Evolutionary conservation across 1,284 basidiomycete species (phyloP).

Genomic region (Ceratorhiza oryzae-sativae): DNA sequence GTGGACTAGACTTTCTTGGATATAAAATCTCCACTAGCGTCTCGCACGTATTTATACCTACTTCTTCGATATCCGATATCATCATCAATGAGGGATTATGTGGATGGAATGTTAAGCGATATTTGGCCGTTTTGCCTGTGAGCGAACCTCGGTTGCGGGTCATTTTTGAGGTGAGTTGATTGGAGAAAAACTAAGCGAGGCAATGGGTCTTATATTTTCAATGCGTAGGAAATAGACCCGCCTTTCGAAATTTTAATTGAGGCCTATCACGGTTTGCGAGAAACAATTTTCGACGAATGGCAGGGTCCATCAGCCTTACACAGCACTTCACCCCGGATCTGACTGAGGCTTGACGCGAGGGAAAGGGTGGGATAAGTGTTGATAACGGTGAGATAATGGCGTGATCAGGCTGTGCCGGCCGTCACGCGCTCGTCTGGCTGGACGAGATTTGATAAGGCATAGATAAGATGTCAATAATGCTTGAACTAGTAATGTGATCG

Average conservation of each 20-base stretch:
- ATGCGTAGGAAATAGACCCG: conserved; percentile 70
- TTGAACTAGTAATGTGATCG: too few relatives aligned
- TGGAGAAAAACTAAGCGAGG: too few relatives aligned
- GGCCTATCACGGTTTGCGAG: conserved; percentile 56
- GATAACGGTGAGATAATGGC: too few relatives aligned
- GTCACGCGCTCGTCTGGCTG: too few relatives aligned
- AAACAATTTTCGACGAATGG: conserved; percentile 39
- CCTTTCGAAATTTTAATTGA: conserved; percentile 65
- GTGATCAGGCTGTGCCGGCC: too few relatives aligned
- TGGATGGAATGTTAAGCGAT: conserved; percentile 74
- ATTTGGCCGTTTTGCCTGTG: conserved; percentile 61
- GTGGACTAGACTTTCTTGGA: conserved; percentile 55
- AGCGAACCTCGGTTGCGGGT: conserved; percentile 41
- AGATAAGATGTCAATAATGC: too few relatives aligned
- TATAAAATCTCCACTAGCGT: conserved; percentile 56
- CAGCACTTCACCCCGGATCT: neutral
- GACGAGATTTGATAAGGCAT: too few relatives aligned
- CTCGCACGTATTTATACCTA: conserved; percentile 66
- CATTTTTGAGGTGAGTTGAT: conserved; percentile 59
- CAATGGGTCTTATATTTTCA: too few relatives aligned
- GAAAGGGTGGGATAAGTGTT: too few relatives aligned
- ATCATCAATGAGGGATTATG: conserved; percentile 75
- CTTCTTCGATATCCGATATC: conserved; percentile 62
- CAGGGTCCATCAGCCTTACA: neutral
- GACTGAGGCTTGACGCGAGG: too few relatives aligned